Conservation (phyloP, 345 rosid species). For the Isatis tinctoria region DNA sequence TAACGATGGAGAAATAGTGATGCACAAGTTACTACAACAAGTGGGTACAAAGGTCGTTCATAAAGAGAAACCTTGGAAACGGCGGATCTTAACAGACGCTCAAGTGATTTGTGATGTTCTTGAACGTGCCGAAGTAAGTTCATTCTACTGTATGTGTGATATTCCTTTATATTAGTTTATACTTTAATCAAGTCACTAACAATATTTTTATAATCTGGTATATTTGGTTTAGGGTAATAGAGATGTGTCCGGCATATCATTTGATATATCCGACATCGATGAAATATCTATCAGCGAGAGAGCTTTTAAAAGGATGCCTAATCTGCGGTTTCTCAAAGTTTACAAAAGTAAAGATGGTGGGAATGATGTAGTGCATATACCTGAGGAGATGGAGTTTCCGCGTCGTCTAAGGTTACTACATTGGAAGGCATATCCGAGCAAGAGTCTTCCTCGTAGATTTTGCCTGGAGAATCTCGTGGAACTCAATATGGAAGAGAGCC, state of each 20-base stretch:
- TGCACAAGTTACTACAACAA: conserved; percentile 35
- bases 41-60: conserved; percentile 17
- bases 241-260: conserved; percentile 2
- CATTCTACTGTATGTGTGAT: background rate
- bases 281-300: background rate
- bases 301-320: conserved; percentile 15
- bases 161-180: background rate
- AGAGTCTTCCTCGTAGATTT: conserved; percentile 16
- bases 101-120: conserved; percentile 18
- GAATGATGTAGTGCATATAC: background rate
- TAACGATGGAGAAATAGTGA: background rate
- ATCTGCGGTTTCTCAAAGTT: conserved; percentile 24
- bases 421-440: conserved; percentile 23
- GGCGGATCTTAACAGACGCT: conserved; percentile 1
- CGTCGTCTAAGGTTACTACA: conserved; percentile 8
- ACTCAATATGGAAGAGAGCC: background rate
- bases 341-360: background rate
- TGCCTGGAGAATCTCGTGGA: background rate
- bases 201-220: background rate
- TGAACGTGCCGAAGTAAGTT: conserved; percentile 6
- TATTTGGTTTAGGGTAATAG: conserved; percentile 16
- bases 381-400: background rate
- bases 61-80: conserved; percentile 15
- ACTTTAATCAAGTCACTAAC: background rate
- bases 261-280: background rate